Conservation (phyloP, 768 basidiomycete genomes). For the Leccinellum albellum region DNA sequence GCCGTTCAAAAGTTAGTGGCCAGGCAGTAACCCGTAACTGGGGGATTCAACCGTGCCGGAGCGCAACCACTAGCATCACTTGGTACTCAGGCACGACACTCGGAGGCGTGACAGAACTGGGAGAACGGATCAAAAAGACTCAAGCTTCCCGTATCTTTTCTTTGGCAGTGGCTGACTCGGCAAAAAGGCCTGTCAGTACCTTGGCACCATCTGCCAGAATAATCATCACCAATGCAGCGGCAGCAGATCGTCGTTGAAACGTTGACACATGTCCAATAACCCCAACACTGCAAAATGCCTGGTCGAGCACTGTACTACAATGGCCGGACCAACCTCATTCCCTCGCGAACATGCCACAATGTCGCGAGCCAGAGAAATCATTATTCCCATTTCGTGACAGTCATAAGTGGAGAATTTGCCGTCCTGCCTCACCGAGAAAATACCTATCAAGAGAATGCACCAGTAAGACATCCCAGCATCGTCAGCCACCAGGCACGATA, state of each 20-base stretch:
- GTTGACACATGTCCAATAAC: too few species aligned
- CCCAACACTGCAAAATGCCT: background rate
- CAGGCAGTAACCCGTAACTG: too few species aligned
- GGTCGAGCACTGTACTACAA: background rate
- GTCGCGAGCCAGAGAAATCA: background rate
- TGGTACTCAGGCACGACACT: too few species aligned
- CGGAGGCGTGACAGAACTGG: too few species aligned
- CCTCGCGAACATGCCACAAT: background rate
- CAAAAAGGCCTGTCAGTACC: background rate
- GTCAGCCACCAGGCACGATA: slow-evolving; percentile 89
- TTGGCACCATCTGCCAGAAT: background rate
- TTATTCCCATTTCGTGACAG: background rate
- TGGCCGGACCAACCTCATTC: background rate
- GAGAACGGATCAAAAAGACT: too few species aligned
- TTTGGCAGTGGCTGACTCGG: too few species aligned
- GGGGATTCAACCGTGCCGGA: too few species aligned
- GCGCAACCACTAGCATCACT: too few species aligned
- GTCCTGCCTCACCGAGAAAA: background rate
- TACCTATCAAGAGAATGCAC: slow-evolving; percentile 38
- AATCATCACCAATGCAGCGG: background rate
- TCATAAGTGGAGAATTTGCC: background rate
- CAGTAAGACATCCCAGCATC: slow-evolving; percentile 55
- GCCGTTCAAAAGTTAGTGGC: too few species aligned
- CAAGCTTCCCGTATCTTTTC: too few species aligned
- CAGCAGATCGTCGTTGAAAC: background rate